Evolutionary conservation across 345 rosid species (phyloP).

Genomic region (Heritiera littoralis): DNA sequence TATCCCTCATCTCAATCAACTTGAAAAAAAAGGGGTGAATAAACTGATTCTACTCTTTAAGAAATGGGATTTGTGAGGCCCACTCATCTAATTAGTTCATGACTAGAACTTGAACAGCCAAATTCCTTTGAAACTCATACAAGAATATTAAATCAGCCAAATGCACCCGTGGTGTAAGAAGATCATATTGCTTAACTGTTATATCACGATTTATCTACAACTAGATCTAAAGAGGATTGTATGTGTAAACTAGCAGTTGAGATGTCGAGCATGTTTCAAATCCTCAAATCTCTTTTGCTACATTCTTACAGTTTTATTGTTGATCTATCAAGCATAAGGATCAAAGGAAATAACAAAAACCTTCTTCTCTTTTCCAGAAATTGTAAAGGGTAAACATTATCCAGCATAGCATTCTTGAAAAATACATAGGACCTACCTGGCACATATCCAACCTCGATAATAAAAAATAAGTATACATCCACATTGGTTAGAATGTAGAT

Average conservation of each 20-base stretch:
- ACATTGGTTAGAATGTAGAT: neutral
- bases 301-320: neutral
- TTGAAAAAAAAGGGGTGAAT: neutral
- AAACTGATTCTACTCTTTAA: conserved; percentile 2
- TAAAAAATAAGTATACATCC: neutral
- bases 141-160: neutral
- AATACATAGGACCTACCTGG: neutral
- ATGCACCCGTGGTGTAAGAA: neutral
- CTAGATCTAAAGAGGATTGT: neutral
- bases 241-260: neutral
- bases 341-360: neutral
- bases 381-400: neutral
- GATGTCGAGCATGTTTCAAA: neutral
- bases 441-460: neutral
- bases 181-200: neutral
- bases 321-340: neutral
- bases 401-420: neutral
- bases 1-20: neutral
- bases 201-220: neutral
- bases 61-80: neutral
- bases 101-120: neutral
- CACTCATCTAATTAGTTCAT: neutral
- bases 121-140: neutral
- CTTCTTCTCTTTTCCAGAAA: neutral
- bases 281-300: neutral